Conservation (phyloP, 1,139 yeast species). For the Kodamaea ohmeri region DNA sequence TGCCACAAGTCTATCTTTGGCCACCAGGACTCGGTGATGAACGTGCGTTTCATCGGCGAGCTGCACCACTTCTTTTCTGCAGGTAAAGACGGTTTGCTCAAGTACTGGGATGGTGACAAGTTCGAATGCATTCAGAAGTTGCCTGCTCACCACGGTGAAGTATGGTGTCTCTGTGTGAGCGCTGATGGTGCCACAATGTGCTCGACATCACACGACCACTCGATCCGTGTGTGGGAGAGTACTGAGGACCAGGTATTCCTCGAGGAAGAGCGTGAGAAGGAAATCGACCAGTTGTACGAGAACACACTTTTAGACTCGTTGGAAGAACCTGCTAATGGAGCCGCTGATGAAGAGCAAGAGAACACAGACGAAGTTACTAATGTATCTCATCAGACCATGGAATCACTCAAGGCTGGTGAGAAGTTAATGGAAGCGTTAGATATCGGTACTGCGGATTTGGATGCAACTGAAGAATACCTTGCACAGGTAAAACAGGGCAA, state of each 20-base stretch:
- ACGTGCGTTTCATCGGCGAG: slow-evolving; percentile 77
- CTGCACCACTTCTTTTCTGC: slow-evolving; percentile 87
- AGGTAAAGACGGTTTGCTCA: slow-evolving; percentile 83
- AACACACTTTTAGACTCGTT: slow-evolving; percentile 65
- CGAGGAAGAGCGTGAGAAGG: slow-evolving; percentile 95
- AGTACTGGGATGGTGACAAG: slow-evolving; percentile 98
- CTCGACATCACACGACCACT: slow-evolving; percentile 91
- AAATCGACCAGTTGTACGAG: slow-evolving; percentile 89
- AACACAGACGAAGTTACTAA: slow-evolving; percentile 58
- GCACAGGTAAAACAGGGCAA: slow-evolving; percentile 34
- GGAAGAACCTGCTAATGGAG: too few relatives aligned
- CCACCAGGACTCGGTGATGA: slow-evolving; percentile 93
- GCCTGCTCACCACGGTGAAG: slow-evolving; percentile 87
- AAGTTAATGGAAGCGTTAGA: slow-evolving; percentile 90
- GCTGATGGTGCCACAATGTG: slow-evolving; percentile 69
- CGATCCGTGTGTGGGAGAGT: slow-evolving; percentile 86
- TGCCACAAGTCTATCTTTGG: slow-evolving; percentile 96
- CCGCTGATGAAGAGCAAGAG: slow-evolving; percentile 41
- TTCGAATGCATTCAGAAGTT: slow-evolving; percentile 89
- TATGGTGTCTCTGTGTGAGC: slow-evolving; percentile 85
- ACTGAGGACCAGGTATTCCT: slow-evolving; percentile 91
- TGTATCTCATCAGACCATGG: slow-evolving; percentile 82
- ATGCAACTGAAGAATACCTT: slow-evolving; percentile 50
- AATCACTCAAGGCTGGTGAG: slow-evolving; percentile 93
- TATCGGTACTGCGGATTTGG: slow-evolving; percentile 70